Evolutionary conservation across 1,284 basidiomycete genomes (phyloP).

Genomic region (Ganoderma resinaceum): DNA sequence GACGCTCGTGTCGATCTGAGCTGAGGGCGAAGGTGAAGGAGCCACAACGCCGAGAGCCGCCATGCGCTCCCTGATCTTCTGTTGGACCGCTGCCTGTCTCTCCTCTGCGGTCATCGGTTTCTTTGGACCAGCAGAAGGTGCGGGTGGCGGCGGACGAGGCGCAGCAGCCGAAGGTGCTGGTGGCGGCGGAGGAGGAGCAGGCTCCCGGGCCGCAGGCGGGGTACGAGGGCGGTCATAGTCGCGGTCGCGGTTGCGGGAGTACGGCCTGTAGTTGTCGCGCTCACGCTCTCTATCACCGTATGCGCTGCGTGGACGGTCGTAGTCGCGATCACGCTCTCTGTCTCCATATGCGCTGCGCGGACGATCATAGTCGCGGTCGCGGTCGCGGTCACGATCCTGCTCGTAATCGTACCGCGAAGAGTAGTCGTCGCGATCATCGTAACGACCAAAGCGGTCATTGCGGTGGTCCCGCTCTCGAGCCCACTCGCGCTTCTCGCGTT

Average conservation of each 20-base stretch:
- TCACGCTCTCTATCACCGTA: conserved; percentile 43
- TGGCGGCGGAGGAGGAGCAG: conserved; percentile 56
- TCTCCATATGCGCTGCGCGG: conserved; percentile 45
- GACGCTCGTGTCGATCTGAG: conserved; percentile 75
- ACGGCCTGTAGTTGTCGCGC: conserved; percentile 40
- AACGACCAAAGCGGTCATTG: conserved; percentile 83
- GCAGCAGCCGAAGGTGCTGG: conserved; percentile 49
- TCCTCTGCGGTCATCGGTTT: conserved; percentile 90
- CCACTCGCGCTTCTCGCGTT: conserved; percentile 83
- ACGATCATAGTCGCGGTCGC: conserved; percentile 46
- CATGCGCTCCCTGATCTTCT: conserved; percentile 88
- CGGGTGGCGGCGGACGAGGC: conserved; percentile 41
- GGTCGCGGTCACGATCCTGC: conserved; percentile 47
- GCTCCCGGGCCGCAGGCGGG: conserved; percentile 50
- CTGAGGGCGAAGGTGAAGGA: conserved; percentile 49
- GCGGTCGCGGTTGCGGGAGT: conserved; percentile 41
- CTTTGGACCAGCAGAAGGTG: conserved; percentile 56
- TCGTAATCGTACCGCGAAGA: conserved; percentile 48
- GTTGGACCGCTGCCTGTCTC: conserved; percentile 84
- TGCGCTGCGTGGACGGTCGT: conserved; percentile 47
- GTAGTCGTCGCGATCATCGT: conserved; percentile 51
- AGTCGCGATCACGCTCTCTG: conserved; percentile 39
- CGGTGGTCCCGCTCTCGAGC: conserved; percentile 83
- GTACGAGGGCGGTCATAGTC: conserved; percentile 57
- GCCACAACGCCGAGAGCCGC: conserved; percentile 83